A percentile compares a stretch with the other conserved stretches of the same genome.
phyloP scores from a whole-genome alignment of 2,329 filamentous ascomycete species.

The Plenodomus tracheiphilus region DNA sequence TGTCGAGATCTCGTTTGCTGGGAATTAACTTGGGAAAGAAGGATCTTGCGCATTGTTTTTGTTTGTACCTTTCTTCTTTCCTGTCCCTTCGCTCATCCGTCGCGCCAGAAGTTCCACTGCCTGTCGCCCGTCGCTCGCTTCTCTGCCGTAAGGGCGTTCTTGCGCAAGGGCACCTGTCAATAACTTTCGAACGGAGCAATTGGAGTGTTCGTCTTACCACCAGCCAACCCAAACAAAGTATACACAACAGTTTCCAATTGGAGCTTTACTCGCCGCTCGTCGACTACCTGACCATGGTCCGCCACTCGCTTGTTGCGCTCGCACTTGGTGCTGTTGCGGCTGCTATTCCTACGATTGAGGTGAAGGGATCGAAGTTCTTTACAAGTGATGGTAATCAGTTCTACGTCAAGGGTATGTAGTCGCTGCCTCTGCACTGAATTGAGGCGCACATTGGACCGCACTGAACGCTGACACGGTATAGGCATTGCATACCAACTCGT shows the following conservation, averaged over 20 bases:
- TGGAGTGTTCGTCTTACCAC: background rate
- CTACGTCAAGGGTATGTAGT: slow-evolving; percentile 72
- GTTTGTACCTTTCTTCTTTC: background rate
- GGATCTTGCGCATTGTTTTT: background rate
- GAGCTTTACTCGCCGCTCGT: background rate
- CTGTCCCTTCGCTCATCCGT: no score
- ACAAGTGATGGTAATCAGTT: slow-evolving; percentile 78
- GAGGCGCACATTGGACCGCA: background rate
- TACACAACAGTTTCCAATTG: no score
- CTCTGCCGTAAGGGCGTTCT: background rate
- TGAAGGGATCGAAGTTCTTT: slow-evolving; percentile 83
- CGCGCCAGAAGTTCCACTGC: no score
- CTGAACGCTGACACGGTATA: slow-evolving; percentile 40
- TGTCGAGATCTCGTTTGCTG: no score
- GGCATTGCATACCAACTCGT: slow-evolving; percentile 72
- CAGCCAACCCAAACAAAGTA: background rate
- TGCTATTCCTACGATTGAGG: slow-evolving; percentile 60
- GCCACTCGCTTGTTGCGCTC: slow-evolving; percentile 16
- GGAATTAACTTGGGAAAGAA: no score
- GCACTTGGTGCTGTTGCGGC: slow-evolving; percentile 41
- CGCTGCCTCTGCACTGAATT: background rate
- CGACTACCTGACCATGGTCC: slow-evolving; percentile 8
- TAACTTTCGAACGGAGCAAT: no score
- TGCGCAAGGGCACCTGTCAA: no score
- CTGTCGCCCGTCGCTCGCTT: background rate